Evolutionary conservation across 164 flowering plant genomes (phyloP).

Genomic region (Berberis vulgaris): DNA sequence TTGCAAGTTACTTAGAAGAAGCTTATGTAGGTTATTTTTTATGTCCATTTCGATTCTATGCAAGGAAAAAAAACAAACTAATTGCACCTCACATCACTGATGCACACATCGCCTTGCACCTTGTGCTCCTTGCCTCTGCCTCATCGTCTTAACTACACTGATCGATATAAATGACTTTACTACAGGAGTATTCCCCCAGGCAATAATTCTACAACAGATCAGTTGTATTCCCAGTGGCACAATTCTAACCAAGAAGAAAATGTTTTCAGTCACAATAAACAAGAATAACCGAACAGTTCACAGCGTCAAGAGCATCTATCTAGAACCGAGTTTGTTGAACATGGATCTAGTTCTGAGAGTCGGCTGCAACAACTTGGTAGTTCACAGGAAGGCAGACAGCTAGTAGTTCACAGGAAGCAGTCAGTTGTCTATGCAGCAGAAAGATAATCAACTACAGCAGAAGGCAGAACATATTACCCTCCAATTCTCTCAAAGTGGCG

Average conservation of each 20-base stretch:
- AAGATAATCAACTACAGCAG: slow-evolving; percentile 24
- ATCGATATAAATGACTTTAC: too few relatives aligned
- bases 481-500: slow-evolving; percentile 32
- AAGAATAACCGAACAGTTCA: slow-evolving; percentile 18
- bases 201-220: slow-evolving; percentile 32
- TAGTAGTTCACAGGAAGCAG: slow-evolving; percentile 8
- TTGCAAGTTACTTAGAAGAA: too few relatives aligned
- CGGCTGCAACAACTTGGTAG: slow-evolving; percentile 24
- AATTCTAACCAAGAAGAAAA: slow-evolving; percentile 37
- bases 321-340: slow-evolving; percentile 22
- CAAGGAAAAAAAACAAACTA: too few relatives aligned
- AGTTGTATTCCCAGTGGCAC: slow-evolving; percentile 44
- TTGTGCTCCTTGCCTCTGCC: too few relatives aligned
- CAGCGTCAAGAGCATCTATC: slow-evolving; percentile 31
- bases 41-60: too few relatives aligned
- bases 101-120: too few relatives aligned
- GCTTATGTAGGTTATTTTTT: too few relatives aligned
- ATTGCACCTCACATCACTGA: too few relatives aligned
- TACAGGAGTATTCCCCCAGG: slow-evolving; percentile 38
- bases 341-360: slow-evolving; percentile 33
- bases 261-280: slow-evolving; percentile 25
- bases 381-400: too few relatives aligned
- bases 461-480: slow-evolving; percentile 22
- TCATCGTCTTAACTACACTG: too few relatives aligned
- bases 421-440: slow-evolving; percentile 22